Evolutionary conservation across 257 asterid species (phyloP), one percentile per base, ranked within the genome.

Genomic region (Gardenia jasminoides): DNA sequence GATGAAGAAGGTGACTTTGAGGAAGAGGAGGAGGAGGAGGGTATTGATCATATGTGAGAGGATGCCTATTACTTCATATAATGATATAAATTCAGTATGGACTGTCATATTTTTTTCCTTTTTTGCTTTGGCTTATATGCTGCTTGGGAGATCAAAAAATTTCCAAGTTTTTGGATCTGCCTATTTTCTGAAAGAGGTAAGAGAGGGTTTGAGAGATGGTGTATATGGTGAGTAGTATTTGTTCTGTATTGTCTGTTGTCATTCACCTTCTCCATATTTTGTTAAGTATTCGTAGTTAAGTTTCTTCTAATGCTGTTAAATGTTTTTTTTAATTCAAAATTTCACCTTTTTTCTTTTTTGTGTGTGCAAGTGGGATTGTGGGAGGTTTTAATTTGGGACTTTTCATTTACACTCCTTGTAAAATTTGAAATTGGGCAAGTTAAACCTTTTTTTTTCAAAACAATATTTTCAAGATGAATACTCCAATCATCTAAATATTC

Each of bases 1-100:
- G 98, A 93, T 48, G 98, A 93, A 36, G 98, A 93, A 66, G 95
- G 85, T 46, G 95, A 89, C 76, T 90, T 89, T 0, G 92, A 89
- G 74, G 97, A 91, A 0, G 94, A 92, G 24, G 91, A 88, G n/a
- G 96, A 90, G 6, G 93, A 89, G 7, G 96, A 80, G 86, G 41
- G 64, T 47, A 33, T 76, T 19, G 88, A 80, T 16, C 74, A 61
- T 67, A 76, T 79, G 8, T 81, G 67, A 82, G 73, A n/a, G 26
- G 41, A 36, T 36, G 4, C 41, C 41, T 36, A 36, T 67, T 10
- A n/a, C 43, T 46, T 67, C 1, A 6, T 15, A 41, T 47, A 3
- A 33, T 15, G 30, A 13, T 75, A 15, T 48, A 61, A 46, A 62
- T 62, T 46, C 26, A 26, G 72, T 62, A 30, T 39, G 46, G 24